phyloP scores from a whole-genome alignment of 495 filamentous ascomycete species.

The Lentithecium fluviatile region DNA sequence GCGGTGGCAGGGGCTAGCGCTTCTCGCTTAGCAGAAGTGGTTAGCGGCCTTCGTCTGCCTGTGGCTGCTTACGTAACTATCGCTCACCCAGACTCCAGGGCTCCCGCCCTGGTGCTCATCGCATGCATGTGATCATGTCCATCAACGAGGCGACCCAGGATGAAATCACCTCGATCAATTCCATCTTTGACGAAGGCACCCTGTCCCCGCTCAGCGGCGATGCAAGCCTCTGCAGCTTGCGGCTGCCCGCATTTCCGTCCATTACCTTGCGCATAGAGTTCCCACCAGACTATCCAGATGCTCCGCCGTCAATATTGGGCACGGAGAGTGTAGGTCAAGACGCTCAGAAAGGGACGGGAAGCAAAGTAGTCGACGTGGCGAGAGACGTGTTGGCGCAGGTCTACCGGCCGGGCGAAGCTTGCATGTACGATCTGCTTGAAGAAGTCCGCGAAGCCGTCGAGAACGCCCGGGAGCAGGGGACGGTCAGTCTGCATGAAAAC shows the following conservation, averaged over 20 bases:
- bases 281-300: constrained; percentile 67
- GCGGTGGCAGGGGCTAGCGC: no score
- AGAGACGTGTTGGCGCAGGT: constrained; percentile 62
- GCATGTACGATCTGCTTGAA: constrained; percentile 83
- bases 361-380: constrained; percentile 63
- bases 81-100: no score
- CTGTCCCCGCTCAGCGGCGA: constrained; percentile 46
- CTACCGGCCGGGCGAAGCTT: constrained; percentile 73
- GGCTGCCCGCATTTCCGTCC: constrained; percentile 44
- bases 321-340: constrained; percentile 57
- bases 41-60: no score
- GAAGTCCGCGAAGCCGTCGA: constrained; percentile 54
- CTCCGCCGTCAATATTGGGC: constrained; percentile 67
- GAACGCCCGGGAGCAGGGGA: constrained; percentile 30
- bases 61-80: no score
- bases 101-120: no score
- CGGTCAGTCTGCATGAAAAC: constrained; percentile 13
- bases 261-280: constrained; percentile 55
- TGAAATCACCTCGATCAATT: constrained; percentile 87
- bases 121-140: constrained; percentile 9
- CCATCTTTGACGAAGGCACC: constrained; percentile 78
- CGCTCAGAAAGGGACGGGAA: constrained; percentile 63
- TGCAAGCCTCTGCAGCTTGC: constrained; percentile 46
- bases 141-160: constrained; percentile 78
- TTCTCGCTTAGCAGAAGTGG: no score